Conservation (phyloP, 257 asterid genomes). For the Pogostemon cablin region DNA sequence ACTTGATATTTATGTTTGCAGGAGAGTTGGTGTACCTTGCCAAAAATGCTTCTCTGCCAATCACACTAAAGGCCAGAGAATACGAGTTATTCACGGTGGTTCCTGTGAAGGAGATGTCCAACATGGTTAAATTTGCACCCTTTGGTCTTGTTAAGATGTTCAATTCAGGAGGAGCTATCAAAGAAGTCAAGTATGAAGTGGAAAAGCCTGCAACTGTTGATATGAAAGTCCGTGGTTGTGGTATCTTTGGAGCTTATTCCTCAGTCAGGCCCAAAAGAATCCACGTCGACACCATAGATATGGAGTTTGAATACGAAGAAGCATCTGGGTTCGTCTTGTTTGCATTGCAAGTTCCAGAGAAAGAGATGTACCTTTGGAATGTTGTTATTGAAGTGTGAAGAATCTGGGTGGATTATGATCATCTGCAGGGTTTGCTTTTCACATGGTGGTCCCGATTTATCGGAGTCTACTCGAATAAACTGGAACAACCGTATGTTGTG, state of each 20-base stretch:
- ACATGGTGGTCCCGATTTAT: not conserved
- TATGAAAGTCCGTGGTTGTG: conserved; percentile 68
- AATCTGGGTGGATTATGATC: conserved; percentile 16
- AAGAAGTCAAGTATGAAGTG: conserved; percentile 48
- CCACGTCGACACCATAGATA: conserved; percentile 50
- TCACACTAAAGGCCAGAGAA: conserved; percentile 66
- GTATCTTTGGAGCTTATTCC: conserved; percentile 76
- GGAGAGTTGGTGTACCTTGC: conserved; percentile 74
- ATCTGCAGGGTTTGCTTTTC: not conserved
- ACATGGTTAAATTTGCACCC: conserved; percentile 57
- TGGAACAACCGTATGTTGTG: conserved; percentile 14
- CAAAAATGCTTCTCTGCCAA: conserved; percentile 57
- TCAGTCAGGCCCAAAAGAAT: conserved; percentile 60
- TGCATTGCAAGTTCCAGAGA: conserved; percentile 44
- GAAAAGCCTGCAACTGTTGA: conserved; percentile 41
- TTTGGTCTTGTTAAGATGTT: conserved; percentile 81
- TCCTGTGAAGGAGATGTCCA: conserved; percentile 58
- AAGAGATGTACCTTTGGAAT: conserved; percentile 69
- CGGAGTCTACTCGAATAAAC: conserved; percentile 6
- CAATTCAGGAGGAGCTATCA: conserved; percentile 89
- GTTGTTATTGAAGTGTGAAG: conserved; percentile 57
- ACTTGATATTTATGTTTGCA: conserved; percentile 32
- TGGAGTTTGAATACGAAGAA: conserved; percentile 61
- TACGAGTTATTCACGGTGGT: conserved; percentile 75
- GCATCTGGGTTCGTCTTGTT: conserved; percentile 54